A percentile compares a stretch with the other conserved stretches of the same genome.
Conservation (phyloP, 2,329 filamentous ascomycete species). For the Dactylonectria estremocensis region DNA sequence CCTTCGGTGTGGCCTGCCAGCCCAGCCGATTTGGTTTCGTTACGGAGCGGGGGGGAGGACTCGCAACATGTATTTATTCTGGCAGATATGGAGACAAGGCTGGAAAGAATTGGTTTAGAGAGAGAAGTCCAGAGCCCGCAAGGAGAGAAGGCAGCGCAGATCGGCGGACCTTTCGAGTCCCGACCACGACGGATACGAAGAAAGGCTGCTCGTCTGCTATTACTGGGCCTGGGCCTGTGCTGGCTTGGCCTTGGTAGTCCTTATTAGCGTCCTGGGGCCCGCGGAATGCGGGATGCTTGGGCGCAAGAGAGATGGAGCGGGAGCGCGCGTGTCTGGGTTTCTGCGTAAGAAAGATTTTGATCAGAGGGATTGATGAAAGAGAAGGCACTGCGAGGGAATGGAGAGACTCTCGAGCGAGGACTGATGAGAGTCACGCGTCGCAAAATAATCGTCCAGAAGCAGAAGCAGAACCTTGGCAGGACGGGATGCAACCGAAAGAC, state of each 20-base stretch:
- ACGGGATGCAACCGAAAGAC: background rate
- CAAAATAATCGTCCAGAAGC: background rate
- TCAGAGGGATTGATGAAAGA: no score
- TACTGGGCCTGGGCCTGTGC: background rate
- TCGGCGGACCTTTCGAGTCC: background rate
- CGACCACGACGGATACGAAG: background rate
- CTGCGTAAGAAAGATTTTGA: background rate
- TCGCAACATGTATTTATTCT: background rate
- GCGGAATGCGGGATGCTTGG: background rate
- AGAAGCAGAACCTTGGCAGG: slow-evolving; percentile 9
- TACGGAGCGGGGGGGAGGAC: background rate
- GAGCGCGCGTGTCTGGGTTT: background rate
- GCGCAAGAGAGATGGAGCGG: background rate
- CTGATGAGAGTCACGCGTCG: background rate
- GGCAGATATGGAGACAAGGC: slow-evolving; percentile 6
- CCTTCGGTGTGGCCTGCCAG: background rate
- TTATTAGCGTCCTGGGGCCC: slow-evolving; percentile 2
- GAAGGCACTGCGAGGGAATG: no score
- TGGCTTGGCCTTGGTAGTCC: background rate
- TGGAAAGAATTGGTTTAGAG: slow-evolving; percentile 1
- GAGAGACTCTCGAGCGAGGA: background rate
- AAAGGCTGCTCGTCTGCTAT: background rate
- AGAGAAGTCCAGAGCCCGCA: background rate
- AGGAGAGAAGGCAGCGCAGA: slow-evolving; percentile 2
- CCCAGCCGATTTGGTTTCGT: slow-evolving; percentile 15